Percentiles rank a stretch among this genome's conserved stretches.
phyloP scores from a whole-genome alignment of 2,329 filamentous ascomycete species.

The Colletotrichum orbiculare region DNA sequence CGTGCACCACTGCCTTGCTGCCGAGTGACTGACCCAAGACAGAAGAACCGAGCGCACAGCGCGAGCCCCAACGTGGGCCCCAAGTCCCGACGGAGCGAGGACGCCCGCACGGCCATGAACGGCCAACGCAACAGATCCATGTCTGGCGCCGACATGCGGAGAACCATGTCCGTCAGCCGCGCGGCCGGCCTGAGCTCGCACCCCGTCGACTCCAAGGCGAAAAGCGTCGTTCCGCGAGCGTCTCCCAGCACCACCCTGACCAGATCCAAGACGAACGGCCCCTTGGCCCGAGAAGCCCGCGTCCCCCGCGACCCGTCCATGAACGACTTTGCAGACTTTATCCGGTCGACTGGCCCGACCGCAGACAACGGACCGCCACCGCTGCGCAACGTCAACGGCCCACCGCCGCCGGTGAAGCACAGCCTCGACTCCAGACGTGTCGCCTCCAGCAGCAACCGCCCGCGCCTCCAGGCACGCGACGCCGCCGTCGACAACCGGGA shows the following conservation, averaged over 20 bases:
- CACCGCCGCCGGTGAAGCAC: slow-evolving; percentile 46
- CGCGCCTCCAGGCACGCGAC: slow-evolving; percentile 77
- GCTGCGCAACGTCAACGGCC: slow-evolving; percentile 48
- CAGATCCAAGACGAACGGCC: slow-evolving; percentile 45
- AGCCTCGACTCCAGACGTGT: slow-evolving; percentile 53
- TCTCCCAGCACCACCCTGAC: slow-evolving; percentile 45
- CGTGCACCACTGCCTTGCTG: background rate
- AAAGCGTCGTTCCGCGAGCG: slow-evolving; percentile 45
- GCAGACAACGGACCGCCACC: slow-evolving; percentile 52
- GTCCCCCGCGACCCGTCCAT: slow-evolving; percentile 76
- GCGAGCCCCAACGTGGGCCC: slow-evolving; percentile 54
- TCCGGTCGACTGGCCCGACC: slow-evolving; percentile 84
- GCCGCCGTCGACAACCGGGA: slow-evolving; percentile 70
- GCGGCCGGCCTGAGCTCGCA: slow-evolving; percentile 52
- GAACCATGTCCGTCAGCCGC: slow-evolving; percentile 46
- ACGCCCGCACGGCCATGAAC: slow-evolving; percentile 50
- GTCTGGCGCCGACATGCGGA: slow-evolving; percentile 57
- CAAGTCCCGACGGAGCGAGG: slow-evolving; percentile 59
- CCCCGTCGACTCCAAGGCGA: slow-evolving; percentile 42
- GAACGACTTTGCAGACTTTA: slow-evolving; percentile 86
- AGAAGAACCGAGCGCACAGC: slow-evolving; percentile 54
- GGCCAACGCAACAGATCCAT: slow-evolving; percentile 45
- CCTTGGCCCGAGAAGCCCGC: slow-evolving; percentile 76
- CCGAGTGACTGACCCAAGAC: slow-evolving; percentile 36
- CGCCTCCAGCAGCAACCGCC: slow-evolving; percentile 54